phyloP scores from a whole-genome alignment of 495 filamentous ascomycete species.

The Penicillium samsonianum region DNA sequence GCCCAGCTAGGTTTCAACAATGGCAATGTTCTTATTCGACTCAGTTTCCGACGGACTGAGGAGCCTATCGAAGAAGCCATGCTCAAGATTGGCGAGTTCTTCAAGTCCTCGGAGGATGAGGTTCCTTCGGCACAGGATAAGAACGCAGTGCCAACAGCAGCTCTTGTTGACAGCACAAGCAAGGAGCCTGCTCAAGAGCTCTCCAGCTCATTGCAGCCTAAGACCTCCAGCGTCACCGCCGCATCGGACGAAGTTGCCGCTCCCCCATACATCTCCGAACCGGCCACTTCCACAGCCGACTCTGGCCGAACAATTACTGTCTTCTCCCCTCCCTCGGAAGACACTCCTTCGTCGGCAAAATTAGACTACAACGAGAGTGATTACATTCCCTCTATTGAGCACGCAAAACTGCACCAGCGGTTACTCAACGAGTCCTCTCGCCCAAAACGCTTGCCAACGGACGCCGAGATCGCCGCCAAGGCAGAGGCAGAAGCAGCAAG shows the following conservation, averaged over 20 bases:
- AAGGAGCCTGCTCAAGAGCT: slow-evolving; percentile 19
- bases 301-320: slow-evolving; percentile 60
- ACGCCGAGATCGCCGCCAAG: slow-evolving; percentile 53
- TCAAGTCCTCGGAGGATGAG: slow-evolving; percentile 51
- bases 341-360: slow-evolving; percentile 73
- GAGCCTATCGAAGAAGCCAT: slow-evolving; percentile 84
- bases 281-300: slow-evolving; percentile 25
- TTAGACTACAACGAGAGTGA: slow-evolving; percentile 66
- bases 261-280: slow-evolving; percentile 20
- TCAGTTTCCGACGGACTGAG: slow-evolving; percentile 73
- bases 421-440: slow-evolving; percentile 62
- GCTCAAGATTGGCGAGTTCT: slow-evolving; percentile 72
- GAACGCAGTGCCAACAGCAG: slow-evolving; percentile 2
- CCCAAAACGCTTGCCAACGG: slow-evolving; percentile 61
- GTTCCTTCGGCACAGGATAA: slow-evolving; percentile 17
- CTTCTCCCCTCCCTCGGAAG: slow-evolving; percentile 69
- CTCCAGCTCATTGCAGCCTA: slow-evolving; percentile 7
- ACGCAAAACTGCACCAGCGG: slow-evolving; percentile 79
- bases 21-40: slow-evolving; percentile 73
- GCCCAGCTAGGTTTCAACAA: slow-evolving; percentile 84
- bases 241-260: slow-evolving; percentile 10
- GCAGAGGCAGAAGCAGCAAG: slow-evolving; percentile 55
- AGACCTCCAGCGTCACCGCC: slow-evolving; percentile 3
- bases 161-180: slow-evolving; percentile 22
- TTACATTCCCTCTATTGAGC: slow-evolving; percentile 80